Evolutionary conservation across 2,329 filamentous ascomycete species (phyloP), one percentile per base, ranked within the genome.

Genomic region (Epichloe scottii): DNA sequence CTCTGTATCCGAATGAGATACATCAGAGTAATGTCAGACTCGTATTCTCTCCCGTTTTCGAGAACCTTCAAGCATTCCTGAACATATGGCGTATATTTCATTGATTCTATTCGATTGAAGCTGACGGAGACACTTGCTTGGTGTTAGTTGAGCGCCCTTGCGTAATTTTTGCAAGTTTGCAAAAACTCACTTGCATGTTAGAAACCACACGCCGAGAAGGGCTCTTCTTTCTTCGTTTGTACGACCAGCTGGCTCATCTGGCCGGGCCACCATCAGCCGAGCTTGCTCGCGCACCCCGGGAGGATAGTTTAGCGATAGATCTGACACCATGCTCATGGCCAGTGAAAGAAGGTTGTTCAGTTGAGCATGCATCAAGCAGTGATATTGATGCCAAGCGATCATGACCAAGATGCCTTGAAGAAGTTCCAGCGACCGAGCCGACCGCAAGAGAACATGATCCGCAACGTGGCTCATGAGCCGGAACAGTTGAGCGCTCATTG

Each of bases 181-280:
- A 19, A 3, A 5, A 12, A 63, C 73, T 58, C 63, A 79, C 76
- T 70, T 68, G 10, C 75, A 78, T 14, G 68, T 72, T 33, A 80
- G 54, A 53, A 77, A 79, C 71, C 76, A 81, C 2, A 75, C 71
- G 0, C 74, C 77, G 1, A 77, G 63, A 0, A 79, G 64, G 0
- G 71, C 67, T n/a, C 77, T 68, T 10, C 71, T 67, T 54, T 80
- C 77, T 39, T 79, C 77, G 7, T 75, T 70, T 0, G 71, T 75
- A 4, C 75, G 68, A 2, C 61, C 59, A 21, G 57, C 61, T 0
- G 68, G 65, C 33, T 64, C 58, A 15, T 66, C 65, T 0, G 70
- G 70, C 21, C 69, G 62, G 3, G 70, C 62, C 3, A 73, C 64
- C 60, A 74, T 65, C 8, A 75, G 54, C 30, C 65, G 67, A 0